Base-by-base conservation (phyloP, 2,329 filamentous ascomycete genomes). In the Trichoderma oligosporum region DNA sequence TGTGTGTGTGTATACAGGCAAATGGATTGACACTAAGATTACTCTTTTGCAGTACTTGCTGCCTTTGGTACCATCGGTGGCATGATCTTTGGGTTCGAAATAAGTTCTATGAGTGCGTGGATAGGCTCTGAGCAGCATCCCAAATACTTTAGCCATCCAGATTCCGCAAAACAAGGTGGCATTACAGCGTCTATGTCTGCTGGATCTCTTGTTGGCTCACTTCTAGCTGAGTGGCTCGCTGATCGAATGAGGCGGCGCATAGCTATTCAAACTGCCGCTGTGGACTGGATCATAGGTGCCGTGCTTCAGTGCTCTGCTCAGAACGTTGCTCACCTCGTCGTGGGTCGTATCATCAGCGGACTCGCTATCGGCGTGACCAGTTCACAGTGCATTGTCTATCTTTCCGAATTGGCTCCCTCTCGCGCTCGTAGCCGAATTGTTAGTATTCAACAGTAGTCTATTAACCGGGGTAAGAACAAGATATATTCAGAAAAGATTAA, bases 81-180 rank as follows among this genome's bases (percentile, higher is more conserved):
- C 33, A 49, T 49, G 46, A 49, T 49, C 31, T 49, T 49, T n/a
- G 46, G 46, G n/a, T 49, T 49, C 33, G 46, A 49, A n/a, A 49
- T 49, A 20, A 49, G 46, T 22, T 49, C 46, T 18, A 49, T 49
- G 46, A 49, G 46, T 27, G 31, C 31, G 3, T 49, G 46, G 46
- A 49, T 49, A 11, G 46, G 46, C 31, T 49, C 46, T 25, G 46
- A 49, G 4, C 46, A 49, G 22, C 38, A 38, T 16, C 31, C 38
- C 11, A 12, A 49, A 6, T 49, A 38, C 11, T 49, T 49, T n/a
- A 36, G 38, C 20, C 31, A 49, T 8, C 46, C 46, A 18, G 46
- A 7, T 8, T 49, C 46, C 24, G 7, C 46, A 5, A 3, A 49
- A 18, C 46, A 49, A 38, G 46, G 46, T 4, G 46, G 31, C 33